Evolutionary conservation across 2,329 filamentous ascomycete species (phyloP), one percentile per base, ranked within the genome.

Genomic region (Penicillium vulpinum): DNA sequence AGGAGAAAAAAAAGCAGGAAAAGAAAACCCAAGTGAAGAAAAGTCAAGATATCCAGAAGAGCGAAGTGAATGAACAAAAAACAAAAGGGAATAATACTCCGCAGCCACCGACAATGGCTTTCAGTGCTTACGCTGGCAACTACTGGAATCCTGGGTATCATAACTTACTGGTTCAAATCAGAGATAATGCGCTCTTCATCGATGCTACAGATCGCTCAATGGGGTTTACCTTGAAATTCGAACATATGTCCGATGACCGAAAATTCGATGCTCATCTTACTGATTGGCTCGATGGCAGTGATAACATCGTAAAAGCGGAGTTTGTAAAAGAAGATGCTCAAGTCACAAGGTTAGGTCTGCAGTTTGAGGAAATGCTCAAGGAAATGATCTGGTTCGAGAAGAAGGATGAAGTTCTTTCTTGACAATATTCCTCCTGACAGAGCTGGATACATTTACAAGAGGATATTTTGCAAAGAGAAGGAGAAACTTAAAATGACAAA

Each of bases 201-300:
- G 69, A 75, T 52, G 70, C 69, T 21, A 65, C 59, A 8, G 73
- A 75, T 60, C 65, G 73, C 8, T 70, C 69, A 1, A 63, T 67
- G 47, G 61, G 63, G 7, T 73, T 71, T 52, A 65, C 60, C 9
- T 50, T 73, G n/a, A 64, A 47, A 4, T 69, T 74, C 29, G 69
- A 73, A 26, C 70, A 74, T 57, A 35, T 43, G 40, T 28, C 40
- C 22, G 22, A 43, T 28, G 24, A 43, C 16, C 22, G 40, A 43
- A 28, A 28, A 28, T 43, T 43, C 40, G 40, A 43, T n/a, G 22
- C 40, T 28, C 22, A 26, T 43, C 22, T 43, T 28, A 28, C 40
- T 43, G 24, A 43, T 43, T 43, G 40, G 40, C 40, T 43, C 9
- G 22, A 43, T 43, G 40, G 22, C 15, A 28, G 40, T 43, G 40